phyloP scores from a whole-genome alignment of 2,329 filamentous ascomycete genomes.

The Didymella pinodella region DNA sequence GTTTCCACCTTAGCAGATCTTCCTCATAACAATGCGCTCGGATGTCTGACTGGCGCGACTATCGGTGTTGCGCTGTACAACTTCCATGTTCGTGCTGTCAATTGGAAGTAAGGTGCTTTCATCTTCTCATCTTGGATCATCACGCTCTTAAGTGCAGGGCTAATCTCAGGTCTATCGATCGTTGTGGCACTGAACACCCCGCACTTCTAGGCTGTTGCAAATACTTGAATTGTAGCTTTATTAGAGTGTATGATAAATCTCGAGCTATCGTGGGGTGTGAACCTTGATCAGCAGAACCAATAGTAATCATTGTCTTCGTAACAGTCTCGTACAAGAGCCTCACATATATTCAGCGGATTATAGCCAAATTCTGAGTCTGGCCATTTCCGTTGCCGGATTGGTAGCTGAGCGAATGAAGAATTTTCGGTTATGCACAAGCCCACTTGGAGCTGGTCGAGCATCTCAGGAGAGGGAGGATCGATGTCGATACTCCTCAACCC shows the following conservation, averaged over 20 bases:
- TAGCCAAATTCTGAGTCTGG: not conserved
- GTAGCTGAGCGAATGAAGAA: not conserved
- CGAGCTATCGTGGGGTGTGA: not conserved
- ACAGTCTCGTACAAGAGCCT: not conserved
- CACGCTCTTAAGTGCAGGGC: conserved; percentile 53
- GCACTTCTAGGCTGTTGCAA: conserved; percentile 34
- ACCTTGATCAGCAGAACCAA: not conserved
- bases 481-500: not conserved
- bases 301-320: not conserved
- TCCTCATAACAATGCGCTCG: not conserved
- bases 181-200: conserved; percentile 55
- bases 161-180: conserved; percentile 52
- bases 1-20: not conserved
- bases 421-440: not conserved
- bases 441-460: not conserved
- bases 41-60: conserved; percentile 51
- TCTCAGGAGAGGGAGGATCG: not conserved
- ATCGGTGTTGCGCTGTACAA: conserved; percentile 42
- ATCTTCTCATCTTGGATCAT: conserved; percentile 55
- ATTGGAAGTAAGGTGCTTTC: conserved; percentile 53
- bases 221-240: not conserved
- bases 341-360: not conserved
- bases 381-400: not conserved
- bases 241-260: not conserved
- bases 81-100: conserved; percentile 49